phyloP scores from a whole-genome alignment of 257 asterid genomes.

The Rauvolfia tetraphylla region DNA sequence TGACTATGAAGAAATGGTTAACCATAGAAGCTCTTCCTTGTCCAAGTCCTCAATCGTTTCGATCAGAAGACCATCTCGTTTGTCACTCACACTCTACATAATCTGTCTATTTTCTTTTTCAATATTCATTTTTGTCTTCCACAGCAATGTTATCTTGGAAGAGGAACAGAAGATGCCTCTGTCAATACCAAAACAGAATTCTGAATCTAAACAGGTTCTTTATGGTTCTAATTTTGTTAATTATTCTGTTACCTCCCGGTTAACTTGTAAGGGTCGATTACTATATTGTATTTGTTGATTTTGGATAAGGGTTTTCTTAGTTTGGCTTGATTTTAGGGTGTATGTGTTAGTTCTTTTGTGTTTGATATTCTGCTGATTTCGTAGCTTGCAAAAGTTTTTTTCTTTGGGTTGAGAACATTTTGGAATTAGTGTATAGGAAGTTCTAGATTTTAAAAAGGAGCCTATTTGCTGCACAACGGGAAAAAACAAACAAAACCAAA shows the following conservation, averaged over 20 bases:
- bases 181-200: conserved; percentile 21
- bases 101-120: conserved; percentile 58
- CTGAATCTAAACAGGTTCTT: conserved; percentile 39
- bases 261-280: neutral
- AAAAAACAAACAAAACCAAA: neutral
- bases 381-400: neutral
- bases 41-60: conserved; percentile 23
- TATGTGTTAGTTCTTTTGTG: neutral
- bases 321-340: neutral
- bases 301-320: neutral
- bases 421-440: neutral
- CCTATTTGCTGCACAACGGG: neutral
- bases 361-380: neutral
- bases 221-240: neutral
- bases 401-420: neutral
- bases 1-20: conserved; percentile 33
- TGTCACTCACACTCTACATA: conserved; percentile 46
- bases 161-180: conserved; percentile 41
- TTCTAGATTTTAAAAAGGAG: neutral
- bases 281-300: neutral
- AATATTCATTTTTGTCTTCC: conserved; percentile 51
- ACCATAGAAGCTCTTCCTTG: conserved; percentile 31
- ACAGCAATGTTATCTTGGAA: conserved; percentile 54
- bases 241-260: neutral
- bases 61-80: conserved; percentile 41